Conservation (phyloP, 768 basidiomycete genomes). For the Auriscalpium microsporum region DNA sequence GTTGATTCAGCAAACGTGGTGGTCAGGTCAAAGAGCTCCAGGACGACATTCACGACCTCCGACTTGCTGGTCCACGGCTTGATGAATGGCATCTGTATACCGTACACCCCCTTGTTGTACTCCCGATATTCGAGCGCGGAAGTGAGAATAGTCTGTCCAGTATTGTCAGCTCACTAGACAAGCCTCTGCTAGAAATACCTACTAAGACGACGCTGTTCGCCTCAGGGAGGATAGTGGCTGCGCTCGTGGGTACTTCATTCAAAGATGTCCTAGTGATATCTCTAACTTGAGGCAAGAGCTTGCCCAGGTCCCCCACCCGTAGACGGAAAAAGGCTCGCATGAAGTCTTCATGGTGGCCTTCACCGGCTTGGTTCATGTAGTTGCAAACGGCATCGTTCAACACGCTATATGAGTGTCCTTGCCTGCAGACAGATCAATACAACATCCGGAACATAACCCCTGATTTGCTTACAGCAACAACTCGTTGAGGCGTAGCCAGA, state of each 20-base stretch:
- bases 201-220: constrained; percentile 67
- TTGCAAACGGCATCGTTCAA: constrained; percentile 62
- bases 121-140: constrained; percentile 70
- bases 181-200: constrained; percentile 16
- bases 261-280: constrained; percentile 37
- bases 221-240: constrained; percentile 45
- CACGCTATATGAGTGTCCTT: constrained; percentile 49
- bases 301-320: constrained; percentile 56
- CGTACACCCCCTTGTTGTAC: constrained; percentile 68
- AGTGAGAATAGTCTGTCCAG: constrained; percentile 53
- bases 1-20: constrained; percentile 39
- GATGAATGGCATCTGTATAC: constrained; percentile 59
- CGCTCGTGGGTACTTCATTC: constrained; percentile 36
- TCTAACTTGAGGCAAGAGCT: constrained; percentile 52
- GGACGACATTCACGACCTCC: constrained; percentile 55
- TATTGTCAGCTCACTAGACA: neutral
- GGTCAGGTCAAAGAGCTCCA: constrained; percentile 63
- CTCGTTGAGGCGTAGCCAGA: constrained; percentile 76
- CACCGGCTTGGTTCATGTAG: constrained; percentile 54
- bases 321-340: constrained; percentile 80
- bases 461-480: constrained; percentile 43
- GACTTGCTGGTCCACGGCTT: constrained; percentile 81
- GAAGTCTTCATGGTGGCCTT: constrained; percentile 61
- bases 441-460: neutral
- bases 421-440: constrained; percentile 25